Percentiles rank a stretch among this genome's conserved stretches.
Conservation (phyloP, 371 early-diverging fungal genomes). For the Mortierella sp. region DNA sequence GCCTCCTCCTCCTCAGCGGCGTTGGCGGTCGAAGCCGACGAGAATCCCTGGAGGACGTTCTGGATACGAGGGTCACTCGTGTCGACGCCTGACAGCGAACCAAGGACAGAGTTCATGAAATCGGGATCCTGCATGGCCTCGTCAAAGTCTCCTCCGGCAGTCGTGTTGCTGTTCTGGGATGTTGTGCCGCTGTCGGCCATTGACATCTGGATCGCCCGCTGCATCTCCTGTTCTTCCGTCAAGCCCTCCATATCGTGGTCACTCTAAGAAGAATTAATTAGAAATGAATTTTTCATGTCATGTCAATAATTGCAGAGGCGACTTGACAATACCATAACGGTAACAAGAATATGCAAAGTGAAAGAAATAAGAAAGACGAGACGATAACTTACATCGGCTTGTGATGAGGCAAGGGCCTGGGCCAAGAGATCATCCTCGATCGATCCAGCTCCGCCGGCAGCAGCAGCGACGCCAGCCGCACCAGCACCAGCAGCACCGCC, state of each 20-base stretch:
- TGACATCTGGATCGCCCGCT: conserved; percentile 90
- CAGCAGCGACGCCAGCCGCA: conserved; percentile 35
- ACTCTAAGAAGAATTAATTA: conserved; percentile 36
- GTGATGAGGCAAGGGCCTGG: conserved; percentile 56
- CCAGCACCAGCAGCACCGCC: conserved; percentile 60
- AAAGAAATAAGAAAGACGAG: not conserved
- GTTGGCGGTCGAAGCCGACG: conserved; percentile 61
- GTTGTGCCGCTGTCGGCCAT: conserved; percentile 71
- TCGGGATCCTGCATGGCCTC: conserved; percentile 62
- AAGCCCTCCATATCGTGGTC: conserved; percentile 82
- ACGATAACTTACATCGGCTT: conserved; percentile 62
- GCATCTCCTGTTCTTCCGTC: conserved; percentile 91
- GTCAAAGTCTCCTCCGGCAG: conserved; percentile 38
- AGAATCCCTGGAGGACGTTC: conserved; percentile 71
- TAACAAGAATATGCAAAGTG: not conserved
- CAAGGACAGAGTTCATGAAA: conserved; percentile 79
- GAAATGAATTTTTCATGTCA: not conserved
- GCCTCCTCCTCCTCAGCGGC: conserved; percentile 55
- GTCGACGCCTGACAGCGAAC: conserved; percentile 89
- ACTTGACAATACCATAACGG: not conserved
- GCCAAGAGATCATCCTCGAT: conserved; percentile 60
- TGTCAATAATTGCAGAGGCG: not conserved
- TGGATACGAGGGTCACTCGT: conserved; percentile 90
- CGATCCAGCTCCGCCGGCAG: conserved; percentile 54
- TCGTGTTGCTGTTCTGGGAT: conserved; percentile 25